These are phyloP conservation scores for Vaccinium vitisidaea DNA, from an alignment of 148 eudicot species.

Conservation along the genomic window DNA sequence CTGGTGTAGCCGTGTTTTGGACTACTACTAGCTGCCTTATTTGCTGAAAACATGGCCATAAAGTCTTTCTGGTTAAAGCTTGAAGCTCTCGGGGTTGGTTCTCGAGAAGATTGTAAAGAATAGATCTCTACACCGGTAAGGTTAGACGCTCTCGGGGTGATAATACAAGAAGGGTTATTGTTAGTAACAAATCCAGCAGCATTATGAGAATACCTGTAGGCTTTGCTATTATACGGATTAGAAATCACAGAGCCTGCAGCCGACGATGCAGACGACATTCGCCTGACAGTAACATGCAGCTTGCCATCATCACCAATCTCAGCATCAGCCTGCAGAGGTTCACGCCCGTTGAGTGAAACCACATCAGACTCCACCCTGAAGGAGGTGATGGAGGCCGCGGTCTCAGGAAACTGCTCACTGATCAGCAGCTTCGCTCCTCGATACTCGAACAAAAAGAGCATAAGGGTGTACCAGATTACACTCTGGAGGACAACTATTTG, in stretches of 20 bases:
- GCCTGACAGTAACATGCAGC: conserved; percentile 73
- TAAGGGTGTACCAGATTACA: conserved; percentile 87
- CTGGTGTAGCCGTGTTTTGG: conserved; percentile 54
- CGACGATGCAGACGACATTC: conserved; percentile 35
- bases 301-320: conserved; percentile 93
- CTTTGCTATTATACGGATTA: conserved; percentile 55
- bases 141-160: conserved; percentile 86
- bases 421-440: conserved; percentile 83
- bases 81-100: conserved; percentile 85
- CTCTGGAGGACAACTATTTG: conserved; percentile 90
- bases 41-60: conserved; percentile 75
- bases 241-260: conserved; percentile 48
- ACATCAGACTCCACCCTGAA: conserved; percentile 89
- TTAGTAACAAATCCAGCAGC: conserved; percentile 20
- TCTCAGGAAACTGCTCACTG: conserved; percentile 85
- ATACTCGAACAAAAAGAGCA: conserved; percentile 86
- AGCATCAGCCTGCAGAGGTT: conserved; percentile 80
- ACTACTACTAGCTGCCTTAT: conserved; percentile 54
- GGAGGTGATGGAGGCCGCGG: conserved; percentile 79
- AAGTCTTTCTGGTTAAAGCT: conserved; percentile 91
- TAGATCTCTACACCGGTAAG: conserved; percentile 92
- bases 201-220: conserved; percentile 15
- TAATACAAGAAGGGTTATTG: conserved; percentile 11
- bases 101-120: conserved; percentile 85
- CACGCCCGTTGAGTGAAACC: conserved; percentile 81